These are phyloP conservation scores for Fraxinus pennsylvanica DNA, from an alignment of 257 asterid genomes.

Conservation along the genomic window DNA sequence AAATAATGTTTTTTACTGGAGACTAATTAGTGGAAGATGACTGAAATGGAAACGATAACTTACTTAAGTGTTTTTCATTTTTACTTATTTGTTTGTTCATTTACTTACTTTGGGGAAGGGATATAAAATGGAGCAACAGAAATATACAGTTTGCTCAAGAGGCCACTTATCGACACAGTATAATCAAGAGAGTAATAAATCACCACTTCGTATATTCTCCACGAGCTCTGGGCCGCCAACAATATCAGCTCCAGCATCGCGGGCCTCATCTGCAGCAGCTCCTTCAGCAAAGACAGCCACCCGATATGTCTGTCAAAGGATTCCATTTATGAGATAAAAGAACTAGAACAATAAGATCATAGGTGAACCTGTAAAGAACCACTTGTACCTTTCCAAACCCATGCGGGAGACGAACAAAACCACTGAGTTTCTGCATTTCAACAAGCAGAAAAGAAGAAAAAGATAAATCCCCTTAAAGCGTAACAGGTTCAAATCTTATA, in stretches of 20 bases:
- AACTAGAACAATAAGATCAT: conserved; percentile 24
- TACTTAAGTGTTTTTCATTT: background rate
- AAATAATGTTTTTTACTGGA: background rate
- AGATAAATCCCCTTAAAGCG: conserved; percentile 5
- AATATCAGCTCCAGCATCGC: conserved; percentile 88
- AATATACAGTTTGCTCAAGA: background rate
- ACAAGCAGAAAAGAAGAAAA: conserved; percentile 21
- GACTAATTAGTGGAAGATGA: background rate
- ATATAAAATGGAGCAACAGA: background rate
- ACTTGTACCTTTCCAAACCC: conserved; percentile 83
- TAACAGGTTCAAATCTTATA: background rate
- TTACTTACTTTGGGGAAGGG: background rate
- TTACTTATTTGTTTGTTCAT: background rate
- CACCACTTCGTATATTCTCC: conserved; percentile 71
- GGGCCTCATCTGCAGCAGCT: conserved; percentile 93
- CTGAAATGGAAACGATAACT: background rate
- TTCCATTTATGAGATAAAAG: conserved; percentile 30
- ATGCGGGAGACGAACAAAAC: conserved; percentile 84
- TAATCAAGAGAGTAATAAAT: conserved; percentile 19
- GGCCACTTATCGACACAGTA: conserved; percentile 10
- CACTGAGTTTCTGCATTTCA: conserved; percentile 74
- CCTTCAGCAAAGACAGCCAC: conserved; percentile 99
- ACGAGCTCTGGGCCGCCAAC: conserved; percentile 95
- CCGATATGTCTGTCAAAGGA: conserved; percentile 55
- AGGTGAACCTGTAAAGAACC: conserved; percentile 15